Evolutionary conservation across 495 filamentous ascomycete species (phyloP).

Genomic region (Tuber calosporum): DNA sequence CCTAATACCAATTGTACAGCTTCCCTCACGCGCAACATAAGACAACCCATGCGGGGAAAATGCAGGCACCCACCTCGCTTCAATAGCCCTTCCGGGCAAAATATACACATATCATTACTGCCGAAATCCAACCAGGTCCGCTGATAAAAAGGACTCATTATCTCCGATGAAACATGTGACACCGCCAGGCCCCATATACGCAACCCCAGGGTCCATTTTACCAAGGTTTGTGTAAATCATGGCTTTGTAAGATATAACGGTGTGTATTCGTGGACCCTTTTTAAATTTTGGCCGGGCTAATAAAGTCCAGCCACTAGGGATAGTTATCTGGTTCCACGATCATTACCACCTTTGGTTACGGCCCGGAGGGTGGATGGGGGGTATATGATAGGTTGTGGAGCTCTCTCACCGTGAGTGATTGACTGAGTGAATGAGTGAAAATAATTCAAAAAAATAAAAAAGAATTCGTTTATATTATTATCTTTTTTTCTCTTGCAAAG

Average conservation of each 20-base stretch:
- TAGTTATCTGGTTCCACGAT: constrained; percentile 6
- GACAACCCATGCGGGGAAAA: not conserved
- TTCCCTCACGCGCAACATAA: not conserved
- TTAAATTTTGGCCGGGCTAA: not conserved
- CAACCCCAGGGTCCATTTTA: not conserved
- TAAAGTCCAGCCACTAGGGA: not conserved
- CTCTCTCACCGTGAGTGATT: no score
- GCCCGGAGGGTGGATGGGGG: not conserved
- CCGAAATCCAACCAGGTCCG: not conserved
- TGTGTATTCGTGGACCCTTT: not conserved
- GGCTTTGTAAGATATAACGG: not conserved
- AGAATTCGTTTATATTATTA: not conserved
- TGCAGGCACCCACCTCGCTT: constrained; percentile 2
- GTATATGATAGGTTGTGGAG: not conserved
- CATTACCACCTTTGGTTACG: constrained; percentile 1
- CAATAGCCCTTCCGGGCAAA: not conserved
- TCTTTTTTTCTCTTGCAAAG: not conserved
- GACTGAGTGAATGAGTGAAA: no score
- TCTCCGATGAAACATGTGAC: not conserved
- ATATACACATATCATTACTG: not conserved
- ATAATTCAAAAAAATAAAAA: no score
- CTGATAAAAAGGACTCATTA: not conserved
- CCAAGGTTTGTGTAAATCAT: not conserved
- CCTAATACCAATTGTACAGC: no score
- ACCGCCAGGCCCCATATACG: not conserved